Evolutionary conservation across 768 basidiomycete genomes (phyloP).

Genomic region (Russula dissimulans): DNA sequence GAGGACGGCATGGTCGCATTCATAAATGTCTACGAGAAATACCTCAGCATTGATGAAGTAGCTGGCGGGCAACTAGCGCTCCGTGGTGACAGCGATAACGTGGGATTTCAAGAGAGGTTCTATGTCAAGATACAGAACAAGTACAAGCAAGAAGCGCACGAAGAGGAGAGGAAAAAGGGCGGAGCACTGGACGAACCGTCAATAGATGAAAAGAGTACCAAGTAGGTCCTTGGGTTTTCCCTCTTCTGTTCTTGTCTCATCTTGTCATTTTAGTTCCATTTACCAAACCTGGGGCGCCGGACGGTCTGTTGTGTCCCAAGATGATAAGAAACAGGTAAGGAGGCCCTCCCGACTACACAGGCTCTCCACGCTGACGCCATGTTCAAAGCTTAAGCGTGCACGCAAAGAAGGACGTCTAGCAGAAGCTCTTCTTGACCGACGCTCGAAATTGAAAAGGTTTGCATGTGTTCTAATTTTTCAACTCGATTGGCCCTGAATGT

Average conservation of each 20-base stretch:
- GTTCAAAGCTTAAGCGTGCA: slow-evolving; percentile 60
- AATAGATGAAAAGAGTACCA: slow-evolving; percentile 66
- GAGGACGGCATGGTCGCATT: slow-evolving; percentile 84
- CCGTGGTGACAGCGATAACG: slow-evolving; percentile 76
- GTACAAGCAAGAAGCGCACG: slow-evolving; percentile 74
- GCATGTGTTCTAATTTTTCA: slow-evolving; percentile 12
- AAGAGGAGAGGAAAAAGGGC: slow-evolving; percentile 45
- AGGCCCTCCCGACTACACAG: background rate
- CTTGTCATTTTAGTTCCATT: slow-evolving; percentile 38
- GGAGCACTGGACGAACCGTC: slow-evolving; percentile 23
- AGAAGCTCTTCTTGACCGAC: slow-evolving; percentile 69
- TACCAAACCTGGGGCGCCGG: slow-evolving; percentile 85
- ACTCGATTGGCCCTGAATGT: slow-evolving; percentile 6
- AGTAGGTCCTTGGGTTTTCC: slow-evolving; percentile 39
- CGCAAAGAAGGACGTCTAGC: slow-evolving; percentile 72
- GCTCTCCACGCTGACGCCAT: slow-evolving; percentile 9
- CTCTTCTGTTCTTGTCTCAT: background rate
- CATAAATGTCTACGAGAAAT: slow-evolving; percentile 84
- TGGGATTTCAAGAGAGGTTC: slow-evolving; percentile 80
- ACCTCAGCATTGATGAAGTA: slow-evolving; percentile 75
- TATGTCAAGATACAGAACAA: slow-evolving; percentile 86
- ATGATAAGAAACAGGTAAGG: slow-evolving; percentile 66
- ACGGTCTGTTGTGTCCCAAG: slow-evolving; percentile 53
- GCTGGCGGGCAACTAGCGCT: slow-evolving; percentile 74
- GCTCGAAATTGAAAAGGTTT: slow-evolving; percentile 77